Conservation (phyloP, 257 asterid species). For the Capsicum pubescens region DNA sequence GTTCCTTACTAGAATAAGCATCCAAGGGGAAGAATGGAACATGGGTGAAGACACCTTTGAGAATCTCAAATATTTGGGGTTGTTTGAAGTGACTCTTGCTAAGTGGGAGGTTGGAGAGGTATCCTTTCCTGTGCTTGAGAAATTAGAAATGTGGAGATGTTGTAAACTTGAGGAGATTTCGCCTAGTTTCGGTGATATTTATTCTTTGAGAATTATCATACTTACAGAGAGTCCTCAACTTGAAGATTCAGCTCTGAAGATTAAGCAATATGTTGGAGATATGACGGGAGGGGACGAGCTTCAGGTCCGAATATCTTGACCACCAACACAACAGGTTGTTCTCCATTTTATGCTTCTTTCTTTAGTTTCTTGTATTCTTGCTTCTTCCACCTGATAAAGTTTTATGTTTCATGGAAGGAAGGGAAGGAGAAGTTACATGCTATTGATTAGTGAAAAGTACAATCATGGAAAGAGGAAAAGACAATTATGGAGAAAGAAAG, state of each 20-base stretch:
- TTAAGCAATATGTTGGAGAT: not conserved
- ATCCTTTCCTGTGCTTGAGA: not conserved
- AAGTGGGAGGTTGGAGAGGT: slow-evolving; percentile 20
- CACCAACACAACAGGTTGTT: no score
- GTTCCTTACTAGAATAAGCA: not conserved
- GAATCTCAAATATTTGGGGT: not conserved
- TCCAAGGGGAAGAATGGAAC: slow-evolving; percentile 6
- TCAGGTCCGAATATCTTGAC: not conserved
- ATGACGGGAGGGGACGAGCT: not conserved
- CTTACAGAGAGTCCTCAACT: not conserved
- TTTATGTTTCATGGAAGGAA: no score
- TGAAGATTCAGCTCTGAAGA: not conserved
- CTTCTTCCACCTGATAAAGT: no score
- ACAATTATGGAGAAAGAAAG: no score
- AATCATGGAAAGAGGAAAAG: no score
- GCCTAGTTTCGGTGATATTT: not conserved
- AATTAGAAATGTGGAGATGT: not conserved
- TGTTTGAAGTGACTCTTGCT: not conserved
- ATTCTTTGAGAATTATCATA: not conserved
- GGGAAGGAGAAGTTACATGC: no score
- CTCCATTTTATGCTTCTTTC: no score
- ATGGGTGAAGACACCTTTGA: not conserved
- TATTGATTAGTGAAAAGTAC: no score
- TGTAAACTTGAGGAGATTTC: not conserved
- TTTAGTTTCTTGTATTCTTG: no score